phyloP scores from a whole-genome alignment of 192 early-diverging fungal species.

The Rhizophlyctis rosea region DNA sequence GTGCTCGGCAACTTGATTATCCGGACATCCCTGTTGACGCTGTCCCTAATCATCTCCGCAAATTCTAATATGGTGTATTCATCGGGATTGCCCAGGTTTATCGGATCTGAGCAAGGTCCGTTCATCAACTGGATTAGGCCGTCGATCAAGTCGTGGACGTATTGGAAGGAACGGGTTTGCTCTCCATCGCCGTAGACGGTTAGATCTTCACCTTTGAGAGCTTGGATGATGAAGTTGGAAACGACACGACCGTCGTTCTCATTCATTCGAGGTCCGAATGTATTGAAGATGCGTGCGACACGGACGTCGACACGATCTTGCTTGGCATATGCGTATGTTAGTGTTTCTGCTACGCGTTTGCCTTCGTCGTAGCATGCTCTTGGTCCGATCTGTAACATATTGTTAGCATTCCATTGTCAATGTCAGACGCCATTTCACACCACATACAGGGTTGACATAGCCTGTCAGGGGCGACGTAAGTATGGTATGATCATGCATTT shows the following conservation, averaged over 20 bases:
- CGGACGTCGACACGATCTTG: slow-evolving; percentile 74
- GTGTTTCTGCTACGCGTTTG: slow-evolving; percentile 79
- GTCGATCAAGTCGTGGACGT: slow-evolving; percentile 80
- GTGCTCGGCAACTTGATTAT: slow-evolving; percentile 66
- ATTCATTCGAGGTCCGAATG: slow-evolving; percentile 82
- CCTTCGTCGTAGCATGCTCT: slow-evolving; percentile 87
- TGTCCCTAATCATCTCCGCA: slow-evolving; percentile 68
- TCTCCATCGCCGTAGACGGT: slow-evolving; percentile 79
- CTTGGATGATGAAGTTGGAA: slow-evolving; percentile 84
- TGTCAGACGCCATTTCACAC: slow-evolving; percentile 3
- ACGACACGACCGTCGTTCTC: slow-evolving; percentile 80
- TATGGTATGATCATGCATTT: too few species aligned
- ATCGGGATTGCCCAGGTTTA: slow-evolving; percentile 82
- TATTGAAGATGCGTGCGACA: slow-evolving; percentile 78
- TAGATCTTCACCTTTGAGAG: slow-evolving; percentile 66
- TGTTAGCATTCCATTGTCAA: too few species aligned
- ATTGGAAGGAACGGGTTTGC: slow-evolving; percentile 82
- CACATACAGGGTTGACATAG: slow-evolving; percentile 36
- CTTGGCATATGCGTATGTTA: slow-evolving; percentile 73
- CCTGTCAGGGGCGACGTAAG: neutral
- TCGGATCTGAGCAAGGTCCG: slow-evolving; percentile 58
- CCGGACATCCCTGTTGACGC: slow-evolving; percentile 51
- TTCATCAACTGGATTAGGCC: slow-evolving; percentile 75
- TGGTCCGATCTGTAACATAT: slow-evolving; percentile 77
- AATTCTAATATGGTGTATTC: slow-evolving; percentile 78